These are phyloP conservation scores for Globisporangium abappressorium DNA, from an alignment of 352 stramenopile species.

Conservation along the genomic window DNA sequence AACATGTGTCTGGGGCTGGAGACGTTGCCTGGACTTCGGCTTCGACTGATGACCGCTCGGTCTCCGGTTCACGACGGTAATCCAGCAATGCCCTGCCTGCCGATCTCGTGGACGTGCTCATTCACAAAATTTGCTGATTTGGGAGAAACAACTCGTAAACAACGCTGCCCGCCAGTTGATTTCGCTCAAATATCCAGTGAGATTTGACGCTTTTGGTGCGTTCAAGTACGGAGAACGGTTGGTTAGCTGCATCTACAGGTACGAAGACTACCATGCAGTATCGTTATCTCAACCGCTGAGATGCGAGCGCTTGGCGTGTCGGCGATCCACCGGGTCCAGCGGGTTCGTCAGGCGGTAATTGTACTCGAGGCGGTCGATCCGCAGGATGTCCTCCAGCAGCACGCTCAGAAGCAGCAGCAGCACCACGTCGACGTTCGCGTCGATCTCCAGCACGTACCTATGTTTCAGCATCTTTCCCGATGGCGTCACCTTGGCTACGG, in stretches of 20 bases:
- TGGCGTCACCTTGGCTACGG: background rate
- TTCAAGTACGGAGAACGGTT: background rate
- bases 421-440: background rate
- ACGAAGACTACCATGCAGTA: background rate
- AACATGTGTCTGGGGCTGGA: background rate
- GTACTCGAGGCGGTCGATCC: constrained; percentile 1
- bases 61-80: background rate
- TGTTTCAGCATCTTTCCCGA: background rate
- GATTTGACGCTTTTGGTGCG: background rate
- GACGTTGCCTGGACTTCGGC: background rate
- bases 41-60: background rate
- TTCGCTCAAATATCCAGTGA: background rate
- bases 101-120: background rate
- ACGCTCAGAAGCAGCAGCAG: background rate
- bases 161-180: background rate
- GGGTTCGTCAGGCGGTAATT: background rate
- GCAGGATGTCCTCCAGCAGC: background rate
- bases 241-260: background rate
- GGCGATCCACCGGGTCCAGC: background rate
- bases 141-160: no score
- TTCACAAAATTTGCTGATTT: background rate
- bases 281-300: background rate
- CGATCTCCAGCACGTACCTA: background rate
- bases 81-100: background rate
- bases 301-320: background rate